Percentiles rank a stretch among this genome's conserved stretches.
Evolutionary conservation across 768 basidiomycete species (phyloP).

Genomic region (Boletus coccyginus): DNA sequence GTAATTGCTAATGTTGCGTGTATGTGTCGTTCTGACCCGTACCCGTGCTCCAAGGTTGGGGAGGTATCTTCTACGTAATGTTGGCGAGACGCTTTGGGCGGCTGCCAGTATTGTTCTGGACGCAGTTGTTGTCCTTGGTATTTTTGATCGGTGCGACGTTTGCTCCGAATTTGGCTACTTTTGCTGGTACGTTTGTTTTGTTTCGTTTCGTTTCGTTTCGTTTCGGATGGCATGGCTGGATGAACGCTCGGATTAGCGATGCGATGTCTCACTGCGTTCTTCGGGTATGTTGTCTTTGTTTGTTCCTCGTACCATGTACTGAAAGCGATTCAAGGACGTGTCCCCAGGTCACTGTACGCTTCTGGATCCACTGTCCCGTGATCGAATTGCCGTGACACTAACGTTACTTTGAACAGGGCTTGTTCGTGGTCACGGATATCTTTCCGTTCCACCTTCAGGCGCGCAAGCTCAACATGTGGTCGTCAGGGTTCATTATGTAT

Average conservation of each 20-base stretch:
- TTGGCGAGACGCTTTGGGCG: constrained; percentile 30
- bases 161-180: constrained; percentile 45
- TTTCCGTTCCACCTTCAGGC: constrained; percentile 56
- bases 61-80: constrained; percentile 30
- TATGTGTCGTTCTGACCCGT: constrained; percentile 4
- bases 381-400: background rate
- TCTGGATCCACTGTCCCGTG: background rate
- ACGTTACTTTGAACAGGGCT: constrained; percentile 28
- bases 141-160: constrained; percentile 53
- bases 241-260: constrained; percentile 17
- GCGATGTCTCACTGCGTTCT: constrained; percentile 32
- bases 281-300: constrained; percentile 20
- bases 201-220: background rate
- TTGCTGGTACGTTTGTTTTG: constrained; percentile 36
- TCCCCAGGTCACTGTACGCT: constrained; percentile 46
- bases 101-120: constrained; percentile 31
- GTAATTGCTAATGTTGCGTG: constrained; percentile 16
- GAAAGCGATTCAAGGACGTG: constrained; percentile 37
- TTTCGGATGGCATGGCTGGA: background rate
- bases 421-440: constrained; percentile 47
- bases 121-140: constrained; percentile 39
- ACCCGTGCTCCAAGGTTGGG: constrained; percentile 22
- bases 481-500: constrained; percentile 51
- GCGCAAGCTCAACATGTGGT: constrained; percentile 51
- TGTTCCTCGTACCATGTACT: background rate